Conservation (phyloP, 768 basidiomycete genomes). For the Hericium coralloides region DNA sequence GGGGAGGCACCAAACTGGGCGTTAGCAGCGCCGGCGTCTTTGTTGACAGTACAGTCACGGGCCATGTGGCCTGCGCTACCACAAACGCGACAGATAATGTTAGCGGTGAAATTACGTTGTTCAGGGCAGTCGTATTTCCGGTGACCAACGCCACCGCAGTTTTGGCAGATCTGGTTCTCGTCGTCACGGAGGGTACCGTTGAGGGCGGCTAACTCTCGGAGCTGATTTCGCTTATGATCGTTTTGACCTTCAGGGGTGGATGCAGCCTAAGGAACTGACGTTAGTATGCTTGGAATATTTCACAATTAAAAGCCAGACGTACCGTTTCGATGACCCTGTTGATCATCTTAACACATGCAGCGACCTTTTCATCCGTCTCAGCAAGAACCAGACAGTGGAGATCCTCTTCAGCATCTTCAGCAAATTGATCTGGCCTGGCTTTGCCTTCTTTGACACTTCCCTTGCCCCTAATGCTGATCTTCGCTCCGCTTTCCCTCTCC, state of each 20-base stretch:
- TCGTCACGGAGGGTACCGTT: constrained; percentile 99
- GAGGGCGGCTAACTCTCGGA: constrained; percentile 92
- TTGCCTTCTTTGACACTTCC: constrained; percentile 99
- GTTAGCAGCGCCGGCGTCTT: constrained; percentile 20
- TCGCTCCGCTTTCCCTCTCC: constrained; percentile 96
- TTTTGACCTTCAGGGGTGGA: constrained; percentile 99
- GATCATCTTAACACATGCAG: constrained; percentile 87
- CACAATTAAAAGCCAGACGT: constrained; percentile 22
- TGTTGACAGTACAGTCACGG: constrained; percentile 91
- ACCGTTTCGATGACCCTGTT: constrained; percentile 98
- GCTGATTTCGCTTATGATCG: constrained; percentile 97
- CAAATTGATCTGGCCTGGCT: constrained; percentile 86
- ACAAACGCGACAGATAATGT: constrained; percentile 98
- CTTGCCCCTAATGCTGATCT: constrained; percentile 97
- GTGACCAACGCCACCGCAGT: constrained; percentile 88
- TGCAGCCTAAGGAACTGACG: constrained; percentile 60
- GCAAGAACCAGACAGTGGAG: constrained; percentile 95
- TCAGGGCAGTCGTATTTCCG: constrained; percentile 99
- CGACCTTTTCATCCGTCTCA: constrained; percentile 88
- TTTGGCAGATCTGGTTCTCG: constrained; percentile 99
- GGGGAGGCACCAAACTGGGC: constrained; percentile 47
- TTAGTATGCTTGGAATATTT: not conserved
- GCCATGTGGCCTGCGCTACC: constrained; percentile 99
- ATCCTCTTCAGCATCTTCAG: constrained; percentile 97
- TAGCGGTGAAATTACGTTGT: constrained; percentile 97